Percentiles rank a stretch among this genome's conserved stretches.
Evolutionary conservation across 768 basidiomycete species (phyloP).

Genomic region (Termitomyces titanicus): DNA sequence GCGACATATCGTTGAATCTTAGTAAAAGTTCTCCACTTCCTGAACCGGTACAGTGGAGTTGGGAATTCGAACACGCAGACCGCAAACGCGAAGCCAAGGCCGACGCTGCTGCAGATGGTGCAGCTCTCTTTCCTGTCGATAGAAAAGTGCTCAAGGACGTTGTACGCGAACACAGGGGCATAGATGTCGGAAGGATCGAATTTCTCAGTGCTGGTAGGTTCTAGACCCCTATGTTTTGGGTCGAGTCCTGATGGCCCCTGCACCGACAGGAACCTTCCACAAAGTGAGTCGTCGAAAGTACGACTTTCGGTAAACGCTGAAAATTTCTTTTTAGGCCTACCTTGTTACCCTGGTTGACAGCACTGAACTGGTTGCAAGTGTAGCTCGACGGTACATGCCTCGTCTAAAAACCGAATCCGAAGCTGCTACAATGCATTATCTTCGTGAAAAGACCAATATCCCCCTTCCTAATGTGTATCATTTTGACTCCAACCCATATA

Average conservation of each 20-base stretch:
- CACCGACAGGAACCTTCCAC: conserved; percentile 70
- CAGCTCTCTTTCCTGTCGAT: conserved; percentile 73
- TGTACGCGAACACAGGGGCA: conserved; percentile 63
- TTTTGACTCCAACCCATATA: conserved; percentile 81
- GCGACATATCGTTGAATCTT: conserved; percentile 15
- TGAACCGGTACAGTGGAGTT: conserved; percentile 57
- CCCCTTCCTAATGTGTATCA: conserved; percentile 76
- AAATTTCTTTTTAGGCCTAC: conserved; percentile 54
- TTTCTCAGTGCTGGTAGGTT: conserved; percentile 73
- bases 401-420: conserved; percentile 85
- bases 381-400: conserved; percentile 84
- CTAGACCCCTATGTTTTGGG: conserved; percentile 10
- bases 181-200: conserved; percentile 63
- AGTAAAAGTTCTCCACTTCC: conserved; percentile 6
- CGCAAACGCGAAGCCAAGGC: conserved; percentile 59
- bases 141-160: conserved; percentile 72
- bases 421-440: conserved; percentile 80
- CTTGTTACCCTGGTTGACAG: conserved; percentile 62
- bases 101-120: conserved; percentile 58
- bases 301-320: not conserved
- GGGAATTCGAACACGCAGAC: conserved; percentile 71
- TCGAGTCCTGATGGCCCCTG: conserved; percentile 6
- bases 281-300: conserved; percentile 41
- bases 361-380: conserved; percentile 67
- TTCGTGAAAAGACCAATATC: conserved; percentile 64